Conservation (phyloP, 352 stramenopile species). For the Phytophthora palmivora region DNA sequence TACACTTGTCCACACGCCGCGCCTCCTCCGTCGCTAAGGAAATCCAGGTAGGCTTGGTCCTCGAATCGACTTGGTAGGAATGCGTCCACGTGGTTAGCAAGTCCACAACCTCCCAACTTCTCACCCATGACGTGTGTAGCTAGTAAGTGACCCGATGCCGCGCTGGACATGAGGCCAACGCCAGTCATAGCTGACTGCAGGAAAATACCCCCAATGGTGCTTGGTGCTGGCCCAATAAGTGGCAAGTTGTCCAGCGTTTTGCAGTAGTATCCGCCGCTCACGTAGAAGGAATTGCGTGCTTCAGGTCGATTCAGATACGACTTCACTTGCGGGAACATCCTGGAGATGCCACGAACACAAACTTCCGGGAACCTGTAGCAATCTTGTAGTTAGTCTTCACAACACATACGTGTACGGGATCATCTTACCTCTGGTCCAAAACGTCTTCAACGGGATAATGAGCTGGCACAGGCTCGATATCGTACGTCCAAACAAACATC, state of each 20-base stretch:
- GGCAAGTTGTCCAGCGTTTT: constrained; percentile 83
- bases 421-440: constrained; percentile 56
- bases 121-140: constrained; percentile 71
- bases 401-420: background rate
- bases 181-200: constrained; percentile 78
- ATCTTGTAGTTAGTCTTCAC: constrained; percentile 7
- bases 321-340: constrained; percentile 70
- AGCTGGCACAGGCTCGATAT: constrained; percentile 62
- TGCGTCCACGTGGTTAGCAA: constrained; percentile 55
- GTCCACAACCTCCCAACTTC: constrained; percentile 44
- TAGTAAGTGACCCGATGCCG: constrained; percentile 69
- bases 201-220: constrained; percentile 68
- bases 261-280: constrained; percentile 84
- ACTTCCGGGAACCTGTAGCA: constrained; percentile 68
- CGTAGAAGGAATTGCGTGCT: constrained; percentile 68
- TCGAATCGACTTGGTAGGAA: constrained; percentile 77
- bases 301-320: constrained; percentile 62
- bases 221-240: constrained; percentile 67
- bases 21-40: constrained; percentile 52
- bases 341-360: constrained; percentile 62
- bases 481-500: constrained; percentile 84
- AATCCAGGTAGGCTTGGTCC: constrained; percentile 60
- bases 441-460: constrained; percentile 75
- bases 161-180: constrained; percentile 81
- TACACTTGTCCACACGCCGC: constrained; percentile 69